Percentiles rank a stretch among this genome's conserved stretches.
Evolutionary conservation across 2,329 filamentous ascomycete species (phyloP).

Genomic region (Gremmenia infestans): DNA sequence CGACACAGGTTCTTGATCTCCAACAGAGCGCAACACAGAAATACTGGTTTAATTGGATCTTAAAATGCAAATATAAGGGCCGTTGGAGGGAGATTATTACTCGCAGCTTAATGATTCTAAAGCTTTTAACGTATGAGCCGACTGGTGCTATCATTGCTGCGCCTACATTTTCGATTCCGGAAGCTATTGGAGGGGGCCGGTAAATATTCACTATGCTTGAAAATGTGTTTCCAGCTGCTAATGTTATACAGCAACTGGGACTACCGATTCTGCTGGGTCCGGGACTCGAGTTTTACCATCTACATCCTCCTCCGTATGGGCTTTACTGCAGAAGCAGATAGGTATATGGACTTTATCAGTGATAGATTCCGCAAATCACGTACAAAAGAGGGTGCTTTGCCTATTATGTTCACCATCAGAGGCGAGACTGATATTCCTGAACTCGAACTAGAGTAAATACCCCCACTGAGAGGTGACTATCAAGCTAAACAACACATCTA

Average conservation of each 20-base stretch:
- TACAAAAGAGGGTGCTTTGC: conserved; percentile 56
- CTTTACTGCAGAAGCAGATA: conserved; percentile 69
- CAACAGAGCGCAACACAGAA: conserved; percentile 65
- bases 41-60: conserved; percentile 72
- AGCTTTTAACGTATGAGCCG: conserved; percentile 72
- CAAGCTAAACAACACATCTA: conserved; percentile 8
- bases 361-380: conserved; percentile 61
- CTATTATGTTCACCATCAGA: conserved; percentile 78
- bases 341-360: conserved; percentile 75
- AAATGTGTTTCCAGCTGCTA: neutral
- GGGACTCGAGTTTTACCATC: conserved; percentile 72
- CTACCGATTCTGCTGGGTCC: conserved; percentile 73
- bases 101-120: conserved; percentile 68
- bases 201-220: conserved; percentile 18
- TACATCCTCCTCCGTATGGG: conserved; percentile 74
- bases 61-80: conserved; percentile 64
- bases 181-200: conserved; percentile 62
- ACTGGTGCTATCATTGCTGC: conserved; percentile 73
- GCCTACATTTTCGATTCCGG: conserved; percentile 72
- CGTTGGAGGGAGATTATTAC: conserved; percentile 68
- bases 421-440: conserved; percentile 73
- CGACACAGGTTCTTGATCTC: conserved; percentile 50
- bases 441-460: conserved; percentile 46
- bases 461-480: no score
- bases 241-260: conserved; percentile 52